phyloP scores from a whole-genome alignment of 345 rosid species.

The Brassica incana region DNA sequence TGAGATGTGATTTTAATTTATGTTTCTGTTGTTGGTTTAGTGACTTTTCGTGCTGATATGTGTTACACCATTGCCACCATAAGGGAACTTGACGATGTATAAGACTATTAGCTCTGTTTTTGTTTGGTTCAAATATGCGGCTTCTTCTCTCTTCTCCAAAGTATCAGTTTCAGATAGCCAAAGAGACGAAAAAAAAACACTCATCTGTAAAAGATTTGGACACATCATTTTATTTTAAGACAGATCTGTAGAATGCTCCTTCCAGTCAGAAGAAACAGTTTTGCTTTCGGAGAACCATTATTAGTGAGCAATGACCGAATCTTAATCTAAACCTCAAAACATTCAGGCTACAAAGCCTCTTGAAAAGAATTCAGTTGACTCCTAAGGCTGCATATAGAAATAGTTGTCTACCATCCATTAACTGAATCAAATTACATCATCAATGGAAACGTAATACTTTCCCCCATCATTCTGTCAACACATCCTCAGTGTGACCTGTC shows the following conservation, averaged over 20 bases:
- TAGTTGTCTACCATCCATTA: background rate
- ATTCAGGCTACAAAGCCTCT: constrained; percentile 45
- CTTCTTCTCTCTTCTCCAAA: background rate
- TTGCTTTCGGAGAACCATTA: no score
- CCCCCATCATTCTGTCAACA: constrained; percentile 87
- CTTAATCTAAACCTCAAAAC: no score
- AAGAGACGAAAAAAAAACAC: no score
- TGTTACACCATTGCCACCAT: background rate
- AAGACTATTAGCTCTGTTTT: background rate
- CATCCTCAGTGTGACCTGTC: constrained; percentile 8
- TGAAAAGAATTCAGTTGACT: constrained; percentile 74
- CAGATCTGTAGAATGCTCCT: no score
- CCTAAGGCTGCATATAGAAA: constrained; percentile 59
- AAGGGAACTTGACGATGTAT: background rate
- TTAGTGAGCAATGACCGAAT: no score
- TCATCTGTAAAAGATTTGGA: no score
- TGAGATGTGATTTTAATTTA: background rate
- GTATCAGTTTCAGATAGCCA: background rate
- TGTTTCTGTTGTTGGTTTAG: background rate
- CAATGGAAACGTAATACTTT: constrained; percentile 39
- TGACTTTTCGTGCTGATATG: background rate
- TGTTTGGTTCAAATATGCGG: background rate
- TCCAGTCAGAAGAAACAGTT: no score
- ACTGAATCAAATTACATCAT: background rate
- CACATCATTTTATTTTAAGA: no score